These are phyloP conservation scores for Plenodomus lindquistii DNA, from an alignment of 2,329 filamentous ascomycete genomes.

Conservation along the genomic window DNA sequence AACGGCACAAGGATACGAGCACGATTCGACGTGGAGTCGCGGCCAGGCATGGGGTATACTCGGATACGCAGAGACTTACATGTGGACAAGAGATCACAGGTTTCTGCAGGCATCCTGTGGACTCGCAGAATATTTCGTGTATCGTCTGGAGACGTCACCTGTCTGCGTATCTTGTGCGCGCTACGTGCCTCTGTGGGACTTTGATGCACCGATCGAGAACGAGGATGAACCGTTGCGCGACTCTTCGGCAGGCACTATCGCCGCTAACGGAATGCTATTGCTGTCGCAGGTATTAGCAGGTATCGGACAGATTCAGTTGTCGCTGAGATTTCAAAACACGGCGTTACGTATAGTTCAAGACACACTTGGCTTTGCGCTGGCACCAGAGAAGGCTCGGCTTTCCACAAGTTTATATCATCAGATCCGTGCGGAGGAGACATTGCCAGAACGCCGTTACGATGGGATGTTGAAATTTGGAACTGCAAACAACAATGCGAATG, in stretches of 20 bases:
- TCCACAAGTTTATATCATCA: constrained; percentile 15
- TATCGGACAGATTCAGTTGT: constrained; percentile 41
- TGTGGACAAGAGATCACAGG: constrained; percentile 45
- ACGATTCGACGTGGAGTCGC: constrained; percentile 49
- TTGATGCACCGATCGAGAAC: constrained; percentile 48
- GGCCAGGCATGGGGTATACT: constrained; percentile 53
- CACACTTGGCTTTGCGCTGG: constrained; percentile 29
- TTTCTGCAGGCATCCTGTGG: constrained; percentile 50
- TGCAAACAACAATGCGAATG: constrained; percentile 50
- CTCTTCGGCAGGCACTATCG: constrained; percentile 47
- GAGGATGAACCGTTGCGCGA: constrained; percentile 42
- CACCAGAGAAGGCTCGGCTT: constrained; percentile 23
- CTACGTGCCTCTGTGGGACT: constrained; percentile 53
- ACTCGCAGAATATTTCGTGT: constrained; percentile 51
- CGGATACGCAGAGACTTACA: constrained; percentile 49
- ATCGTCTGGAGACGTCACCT: constrained; percentile 38
- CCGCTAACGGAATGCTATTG: constrained; percentile 44
- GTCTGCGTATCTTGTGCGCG: constrained; percentile 13
- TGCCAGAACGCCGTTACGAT: constrained; percentile 35
- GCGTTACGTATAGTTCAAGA: constrained; percentile 21
- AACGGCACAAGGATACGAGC: constrained; percentile 50
- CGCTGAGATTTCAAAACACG: constrained; percentile 16
- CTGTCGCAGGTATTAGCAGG: constrained; percentile 18
- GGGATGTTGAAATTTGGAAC: constrained; percentile 52
- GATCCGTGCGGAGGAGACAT: constrained; percentile 18